phyloP scores from a whole-genome alignment of 192 early-diverging fungal genomes.

The Gigaspora rosea region DNA sequence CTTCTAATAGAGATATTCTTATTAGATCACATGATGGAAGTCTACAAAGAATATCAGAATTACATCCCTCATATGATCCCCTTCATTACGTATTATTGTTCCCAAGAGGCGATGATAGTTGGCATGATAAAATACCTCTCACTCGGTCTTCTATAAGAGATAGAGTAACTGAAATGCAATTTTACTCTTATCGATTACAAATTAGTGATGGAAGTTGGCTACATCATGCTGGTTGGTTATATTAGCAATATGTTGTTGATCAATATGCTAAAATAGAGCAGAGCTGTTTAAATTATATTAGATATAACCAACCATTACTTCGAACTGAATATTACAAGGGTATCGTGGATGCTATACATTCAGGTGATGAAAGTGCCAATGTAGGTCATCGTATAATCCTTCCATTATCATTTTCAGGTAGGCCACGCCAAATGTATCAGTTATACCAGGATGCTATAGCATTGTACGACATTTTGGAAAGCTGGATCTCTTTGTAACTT shows the following conservation, averaged over 20 bases:
- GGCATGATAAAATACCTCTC: conserved; percentile 7
- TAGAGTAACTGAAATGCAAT: background rate
- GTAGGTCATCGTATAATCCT: conserved; percentile 32
- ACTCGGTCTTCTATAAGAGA: background rate
- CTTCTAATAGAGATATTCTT: conserved; percentile 31
- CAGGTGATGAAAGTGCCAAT: background rate
- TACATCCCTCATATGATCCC: conserved; percentile 22
- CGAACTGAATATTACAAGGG: conserved; percentile 15
- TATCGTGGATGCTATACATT: conserved; percentile 14
- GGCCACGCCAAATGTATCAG: conserved; percentile 35
- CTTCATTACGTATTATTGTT: conserved; percentile 33
- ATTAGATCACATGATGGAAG: conserved; percentile 20
- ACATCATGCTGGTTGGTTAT: conserved; percentile 30
- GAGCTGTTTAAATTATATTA: conserved; percentile 21
- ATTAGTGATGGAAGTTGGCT: conserved; percentile 25
- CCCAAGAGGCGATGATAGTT: conserved; percentile 31
- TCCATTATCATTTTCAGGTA: conserved; percentile 34
- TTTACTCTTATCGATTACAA: conserved; percentile 34
- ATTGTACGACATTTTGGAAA: conserved; percentile 37
- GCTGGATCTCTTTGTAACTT: conserved; percentile 47
- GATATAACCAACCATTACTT: conserved; percentile 12
- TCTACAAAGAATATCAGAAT: conserved; percentile 20
- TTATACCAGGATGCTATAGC: conserved; percentile 35
- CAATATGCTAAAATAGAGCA: conserved; percentile 38
- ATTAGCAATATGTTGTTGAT: conserved; percentile 36